Conservation (phyloP, 1,284 basidiomycete genomes). For the Apiotrichum akiyoshidainum region DNA sequence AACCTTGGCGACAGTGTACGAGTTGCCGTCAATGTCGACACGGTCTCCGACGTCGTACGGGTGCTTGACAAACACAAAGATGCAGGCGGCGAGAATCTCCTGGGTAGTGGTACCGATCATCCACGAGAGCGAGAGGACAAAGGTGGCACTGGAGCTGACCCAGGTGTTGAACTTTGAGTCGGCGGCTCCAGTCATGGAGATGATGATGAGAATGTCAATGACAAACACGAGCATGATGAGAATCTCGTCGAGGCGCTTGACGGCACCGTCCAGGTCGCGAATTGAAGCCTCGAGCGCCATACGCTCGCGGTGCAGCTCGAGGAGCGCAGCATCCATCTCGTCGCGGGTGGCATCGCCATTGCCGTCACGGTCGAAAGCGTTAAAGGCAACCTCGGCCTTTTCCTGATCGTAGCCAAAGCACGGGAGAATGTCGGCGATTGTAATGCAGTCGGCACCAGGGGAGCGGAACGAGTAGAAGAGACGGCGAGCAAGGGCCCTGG, state of each 20-base stretch:
- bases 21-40: slow-evolving; percentile 55
- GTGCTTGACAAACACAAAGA: slow-evolving; percentile 79
- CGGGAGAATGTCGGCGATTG: slow-evolving; percentile 67
- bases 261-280: slow-evolving; percentile 86
- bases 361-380: slow-evolving; percentile 76
- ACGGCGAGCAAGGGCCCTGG: slow-evolving; percentile 73
- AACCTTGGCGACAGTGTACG: slow-evolving; percentile 83
- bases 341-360: slow-evolving; percentile 76
- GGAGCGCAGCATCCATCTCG: slow-evolving; percentile 71
- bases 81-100: slow-evolving; percentile 55
- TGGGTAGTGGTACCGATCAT: slow-evolving; percentile 68
- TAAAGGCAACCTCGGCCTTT: slow-evolving; percentile 64
- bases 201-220: slow-evolving; percentile 67
- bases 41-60: slow-evolving; percentile 87
- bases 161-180: slow-evolving; percentile 1
- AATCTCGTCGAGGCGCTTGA: slow-evolving; percentile 59
- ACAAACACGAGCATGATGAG: slow-evolving; percentile 57
- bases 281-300: slow-evolving; percentile 80
- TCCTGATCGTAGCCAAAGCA: slow-evolving; percentile 66
- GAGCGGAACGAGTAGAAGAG: slow-evolving; percentile 83
- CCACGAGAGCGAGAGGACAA: slow-evolving; percentile 83
- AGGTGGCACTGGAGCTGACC: slow-evolving; percentile 74
- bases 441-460: slow-evolving; percentile 60
- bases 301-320: slow-evolving; percentile 81
- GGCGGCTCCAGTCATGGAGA: slow-evolving; percentile 57